Conservation (phyloP, 106 monocot species). For the Allium sativum region DNA sequence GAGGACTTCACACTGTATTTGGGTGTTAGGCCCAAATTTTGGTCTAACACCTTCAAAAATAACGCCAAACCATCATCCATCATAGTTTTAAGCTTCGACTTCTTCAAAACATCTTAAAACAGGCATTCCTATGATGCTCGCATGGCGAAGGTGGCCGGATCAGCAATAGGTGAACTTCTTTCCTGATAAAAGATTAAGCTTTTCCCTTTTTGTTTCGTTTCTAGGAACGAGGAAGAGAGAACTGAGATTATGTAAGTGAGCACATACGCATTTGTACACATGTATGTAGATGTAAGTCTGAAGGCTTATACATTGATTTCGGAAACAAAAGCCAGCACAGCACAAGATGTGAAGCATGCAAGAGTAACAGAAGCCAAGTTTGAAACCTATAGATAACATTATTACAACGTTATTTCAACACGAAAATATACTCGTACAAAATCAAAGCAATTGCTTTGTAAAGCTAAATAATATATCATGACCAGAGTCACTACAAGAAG, state of each 20-base stretch:
- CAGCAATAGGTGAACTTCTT: conserved; percentile 11
- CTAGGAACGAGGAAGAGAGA: too few relatives aligned
- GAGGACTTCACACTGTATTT: too few relatives aligned
- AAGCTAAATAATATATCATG: too few relatives aligned
- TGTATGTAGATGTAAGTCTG: neutral
- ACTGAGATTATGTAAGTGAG: too few relatives aligned
- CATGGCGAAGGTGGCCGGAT: conserved; percentile 35
- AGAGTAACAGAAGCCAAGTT: conserved; percentile 72
- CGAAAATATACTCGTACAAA: too few relatives aligned
- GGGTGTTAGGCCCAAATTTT: too few relatives aligned
- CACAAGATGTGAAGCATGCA: conserved; percentile 61
- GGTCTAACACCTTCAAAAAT: too few relatives aligned
- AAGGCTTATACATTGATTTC: conserved; percentile 54
- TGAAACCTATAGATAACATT: conserved; percentile 51
- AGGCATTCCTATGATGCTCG: neutral
- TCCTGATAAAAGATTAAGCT: neutral
- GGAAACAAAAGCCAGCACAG: conserved; percentile 61
- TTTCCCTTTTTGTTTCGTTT: too few relatives aligned
- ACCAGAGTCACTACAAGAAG: too few relatives aligned
- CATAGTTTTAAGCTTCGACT: conserved; percentile 49
- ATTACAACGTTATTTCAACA: too few relatives aligned
- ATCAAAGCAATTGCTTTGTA: too few relatives aligned
- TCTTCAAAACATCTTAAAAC: conserved; percentile 9
- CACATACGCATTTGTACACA: too few relatives aligned
- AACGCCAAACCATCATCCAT: conserved; percentile 59